A percentile compares a stretch with the other conserved stretches of the same genome.
These are phyloP conservation scores for Conticribra weissflogii DNA, from an alignment of 108 stramenopile species.

Conservation along the genomic window DNA sequence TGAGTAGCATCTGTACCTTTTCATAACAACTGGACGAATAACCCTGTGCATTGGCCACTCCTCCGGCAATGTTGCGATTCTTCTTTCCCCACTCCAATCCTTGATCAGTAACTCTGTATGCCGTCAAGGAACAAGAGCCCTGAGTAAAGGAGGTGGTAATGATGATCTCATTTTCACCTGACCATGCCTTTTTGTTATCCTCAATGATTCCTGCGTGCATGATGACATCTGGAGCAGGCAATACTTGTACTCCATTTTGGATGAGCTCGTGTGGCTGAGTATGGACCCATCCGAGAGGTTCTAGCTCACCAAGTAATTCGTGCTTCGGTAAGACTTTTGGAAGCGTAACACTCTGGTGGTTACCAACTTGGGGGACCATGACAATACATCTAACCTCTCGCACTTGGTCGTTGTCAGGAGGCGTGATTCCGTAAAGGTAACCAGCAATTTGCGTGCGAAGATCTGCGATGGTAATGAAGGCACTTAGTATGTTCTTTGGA, in stretches of 20 bases:
- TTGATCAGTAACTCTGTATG: constrained; percentile 92
- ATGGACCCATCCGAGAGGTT: constrained; percentile 99
- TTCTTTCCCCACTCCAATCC: constrained; percentile 97
- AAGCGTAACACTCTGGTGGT: constrained; percentile 95
- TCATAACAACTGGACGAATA: constrained; percentile 95
- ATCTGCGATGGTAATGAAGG: constrained; percentile 96
- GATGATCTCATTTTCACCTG: constrained; percentile 91
- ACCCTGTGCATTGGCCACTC: constrained; percentile 89
- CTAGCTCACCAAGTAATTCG: constrained; percentile 90
- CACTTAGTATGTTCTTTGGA: constrained; percentile 97
- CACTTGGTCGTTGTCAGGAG: constrained; percentile 94
- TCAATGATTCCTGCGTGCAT: constrained; percentile 87
- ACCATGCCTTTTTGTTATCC: constrained; percentile 89
- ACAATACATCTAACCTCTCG: constrained; percentile 98
- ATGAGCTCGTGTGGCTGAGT: constrained; percentile 98
- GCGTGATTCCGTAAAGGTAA: constrained; percentile 97
- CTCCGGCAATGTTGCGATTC: constrained; percentile 87
- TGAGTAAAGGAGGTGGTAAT: constrained; percentile 98
- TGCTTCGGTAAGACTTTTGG: constrained; percentile 93
- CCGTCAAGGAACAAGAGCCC: constrained; percentile 97
- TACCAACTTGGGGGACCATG: constrained; percentile 98
- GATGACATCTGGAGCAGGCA: constrained; percentile 94
- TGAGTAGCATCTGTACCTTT: constrained; percentile 98
- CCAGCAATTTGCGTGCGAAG: constrained; percentile 97
- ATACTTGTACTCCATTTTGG: constrained; percentile 88